Evolutionary conservation across 1,139 yeast species (phyloP).

Genomic region (Scheffersomyces stambukii): DNA sequence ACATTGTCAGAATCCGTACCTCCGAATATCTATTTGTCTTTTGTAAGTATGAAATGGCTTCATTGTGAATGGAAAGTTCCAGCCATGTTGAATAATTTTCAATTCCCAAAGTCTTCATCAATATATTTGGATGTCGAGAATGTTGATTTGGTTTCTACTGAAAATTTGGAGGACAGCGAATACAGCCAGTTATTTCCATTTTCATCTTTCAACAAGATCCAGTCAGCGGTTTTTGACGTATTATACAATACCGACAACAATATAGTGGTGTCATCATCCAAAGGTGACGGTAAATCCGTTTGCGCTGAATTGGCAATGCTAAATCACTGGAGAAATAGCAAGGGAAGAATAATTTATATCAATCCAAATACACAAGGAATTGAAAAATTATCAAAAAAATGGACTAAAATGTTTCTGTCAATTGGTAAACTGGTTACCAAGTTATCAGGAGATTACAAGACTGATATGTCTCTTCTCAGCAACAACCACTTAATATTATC

Average conservation of each 20-base stretch:
- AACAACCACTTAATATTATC: conserved; percentile 65
- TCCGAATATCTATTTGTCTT: conserved; percentile 70
- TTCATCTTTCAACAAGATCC: conserved; percentile 60
- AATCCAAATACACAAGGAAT: conserved; percentile 57
- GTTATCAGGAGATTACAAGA: conserved; percentile 58
- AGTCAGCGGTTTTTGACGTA: conserved; percentile 64
- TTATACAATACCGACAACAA: conserved; percentile 57
- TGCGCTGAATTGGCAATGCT: conserved; percentile 73
- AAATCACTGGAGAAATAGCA: conserved; percentile 62
- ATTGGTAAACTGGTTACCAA: conserved; percentile 49
- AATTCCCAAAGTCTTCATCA: conserved; percentile 66
- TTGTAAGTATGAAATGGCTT: conserved; percentile 82
- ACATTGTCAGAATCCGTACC: conserved; percentile 58
- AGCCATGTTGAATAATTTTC: conserved; percentile 49
- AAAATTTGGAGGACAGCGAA: conserved; percentile 45
- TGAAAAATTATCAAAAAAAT: conserved; percentile 39
- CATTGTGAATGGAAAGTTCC: conserved; percentile 69
- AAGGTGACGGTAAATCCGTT: conserved; percentile 72
- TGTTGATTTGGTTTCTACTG: conserved; percentile 40
- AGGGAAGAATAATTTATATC: conserved; percentile 65
- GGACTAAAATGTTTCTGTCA: conserved; percentile 48
- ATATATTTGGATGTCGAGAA: conserved; percentile 44
- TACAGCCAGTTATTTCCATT: conserved; percentile 45
- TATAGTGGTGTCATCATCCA: conserved; percentile 64
- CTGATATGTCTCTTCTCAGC: conserved; percentile 53